Conservation (phyloP, 2,329 filamentous ascomycete genomes). For the Orbilia brochopaga region DNA sequence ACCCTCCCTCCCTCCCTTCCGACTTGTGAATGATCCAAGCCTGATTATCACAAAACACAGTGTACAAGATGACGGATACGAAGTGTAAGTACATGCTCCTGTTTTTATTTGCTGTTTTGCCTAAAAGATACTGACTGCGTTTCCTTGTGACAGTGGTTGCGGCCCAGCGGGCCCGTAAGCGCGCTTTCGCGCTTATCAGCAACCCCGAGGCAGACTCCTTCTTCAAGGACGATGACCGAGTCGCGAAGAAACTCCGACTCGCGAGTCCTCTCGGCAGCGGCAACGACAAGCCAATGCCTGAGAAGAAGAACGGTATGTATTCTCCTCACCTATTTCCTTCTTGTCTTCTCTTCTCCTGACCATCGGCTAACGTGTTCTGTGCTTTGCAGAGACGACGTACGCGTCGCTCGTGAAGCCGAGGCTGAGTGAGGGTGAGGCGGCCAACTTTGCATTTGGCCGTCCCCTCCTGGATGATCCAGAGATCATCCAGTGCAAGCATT, state of each 20-base stretch:
- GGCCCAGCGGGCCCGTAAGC: slow-evolving; percentile 29
- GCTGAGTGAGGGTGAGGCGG: slow-evolving; percentile 76
- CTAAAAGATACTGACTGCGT: neutral
- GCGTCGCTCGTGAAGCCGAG: slow-evolving; percentile 56
- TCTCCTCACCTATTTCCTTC: neutral
- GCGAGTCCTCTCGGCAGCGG: slow-evolving; percentile 24
- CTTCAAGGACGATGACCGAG: slow-evolving; percentile 44
- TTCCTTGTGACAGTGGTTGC: slow-evolving; percentile 13
- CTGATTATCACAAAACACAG: neutral
- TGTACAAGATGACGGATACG: slow-evolving; percentile 27
- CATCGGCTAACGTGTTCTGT: neutral
- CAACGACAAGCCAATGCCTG: slow-evolving; percentile 19
- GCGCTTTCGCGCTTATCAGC: slow-evolving; percentile 21
- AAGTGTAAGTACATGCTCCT: slow-evolving; percentile 21
- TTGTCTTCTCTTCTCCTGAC: neutral
- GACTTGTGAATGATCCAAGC: too few species aligned
- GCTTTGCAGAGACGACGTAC: slow-evolving; percentile 22
- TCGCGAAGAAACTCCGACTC: slow-evolving; percentile 27
- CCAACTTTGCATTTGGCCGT: slow-evolving; percentile 80
- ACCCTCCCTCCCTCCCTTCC: neutral
- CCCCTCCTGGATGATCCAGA: slow-evolving; percentile 81
- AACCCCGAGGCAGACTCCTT: slow-evolving; percentile 31
- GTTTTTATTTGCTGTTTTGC: slow-evolving; percentile 10
- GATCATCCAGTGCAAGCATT: slow-evolving; percentile 87
- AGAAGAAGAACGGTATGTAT: slow-evolving; percentile 40